Conservation (phyloP, 2,329 filamentous ascomycete species). For the Kalmusia sp. region DNA sequence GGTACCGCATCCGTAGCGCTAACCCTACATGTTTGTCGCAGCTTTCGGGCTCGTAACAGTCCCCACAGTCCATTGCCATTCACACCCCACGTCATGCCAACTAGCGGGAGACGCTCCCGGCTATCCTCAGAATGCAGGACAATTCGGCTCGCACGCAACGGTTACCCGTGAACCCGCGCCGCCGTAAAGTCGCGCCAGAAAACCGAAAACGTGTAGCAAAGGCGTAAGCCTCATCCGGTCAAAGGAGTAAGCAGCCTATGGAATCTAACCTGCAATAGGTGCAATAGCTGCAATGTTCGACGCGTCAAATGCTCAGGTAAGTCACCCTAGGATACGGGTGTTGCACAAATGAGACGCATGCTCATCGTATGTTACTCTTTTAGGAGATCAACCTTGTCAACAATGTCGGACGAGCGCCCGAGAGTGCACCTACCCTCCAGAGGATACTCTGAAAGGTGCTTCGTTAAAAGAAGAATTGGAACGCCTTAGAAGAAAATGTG, state of each 20-base stretch:
- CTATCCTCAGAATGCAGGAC: constrained; percentile 6
- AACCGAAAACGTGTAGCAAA: constrained; percentile 29
- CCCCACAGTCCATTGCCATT: constrained; percentile 2
- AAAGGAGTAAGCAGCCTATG: not conserved
- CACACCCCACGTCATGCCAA: not conserved
- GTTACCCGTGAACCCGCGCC: constrained; percentile 30
- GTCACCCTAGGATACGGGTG: not conserved
- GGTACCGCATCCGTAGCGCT: constrained; percentile 3
- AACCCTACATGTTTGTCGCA: not conserved
- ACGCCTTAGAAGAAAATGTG: constrained; percentile 29
- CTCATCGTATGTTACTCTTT: not conserved
- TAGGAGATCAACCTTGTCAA: constrained; percentile 30
- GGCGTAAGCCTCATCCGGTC: constrained; percentile 23
- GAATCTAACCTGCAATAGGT: constrained; percentile 20
- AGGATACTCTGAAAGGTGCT: constrained; percentile 24
- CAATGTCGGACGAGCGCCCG: constrained; percentile 25
- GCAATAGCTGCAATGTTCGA: constrained; percentile 35
- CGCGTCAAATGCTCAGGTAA: constrained; percentile 33
- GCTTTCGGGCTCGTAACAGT: not conserved
- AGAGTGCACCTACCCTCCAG: constrained; percentile 30
- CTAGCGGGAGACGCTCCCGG: constrained; percentile 2
- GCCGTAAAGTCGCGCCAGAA: constrained; percentile 31
- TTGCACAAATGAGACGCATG: not conserved
- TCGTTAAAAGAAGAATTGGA: constrained; percentile 28
- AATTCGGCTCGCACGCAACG: constrained; percentile 13